phyloP scores from a whole-genome alignment of 2,329 filamentous ascomycete genomes.

The Scedosporium minutisporum region DNA sequence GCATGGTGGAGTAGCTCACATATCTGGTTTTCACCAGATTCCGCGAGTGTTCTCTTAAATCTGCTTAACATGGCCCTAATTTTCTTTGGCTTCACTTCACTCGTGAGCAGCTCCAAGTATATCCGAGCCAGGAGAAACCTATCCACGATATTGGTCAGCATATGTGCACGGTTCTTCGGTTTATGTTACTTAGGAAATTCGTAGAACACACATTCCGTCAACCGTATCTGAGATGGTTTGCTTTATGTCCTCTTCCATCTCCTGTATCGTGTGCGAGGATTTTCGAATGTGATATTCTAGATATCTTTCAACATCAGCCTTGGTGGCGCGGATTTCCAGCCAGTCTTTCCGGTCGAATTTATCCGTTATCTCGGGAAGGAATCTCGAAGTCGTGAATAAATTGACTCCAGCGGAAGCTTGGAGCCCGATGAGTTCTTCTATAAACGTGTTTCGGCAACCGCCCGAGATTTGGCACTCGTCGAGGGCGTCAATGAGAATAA shows the following conservation, averaged over 20 bases:
- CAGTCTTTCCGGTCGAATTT: background rate
- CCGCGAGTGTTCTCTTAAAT: slow-evolving; percentile 20
- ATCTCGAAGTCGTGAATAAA: background rate
- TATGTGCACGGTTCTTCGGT: background rate
- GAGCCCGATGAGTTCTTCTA: background rate
- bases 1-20: slow-evolving; percentile 11
- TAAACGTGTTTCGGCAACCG: background rate
- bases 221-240: slow-evolving; percentile 2
- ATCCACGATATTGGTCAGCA: background rate
- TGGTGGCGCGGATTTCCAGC: slow-evolving; percentile 8
- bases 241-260: slow-evolving; percentile 10
- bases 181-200: background rate
- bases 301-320: slow-evolving; percentile 10
- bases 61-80: slow-evolving; percentile 15
- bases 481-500: slow-evolving; percentile 3
- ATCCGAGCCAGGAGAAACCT: slow-evolving; percentile 7
- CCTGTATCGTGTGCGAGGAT: background rate
- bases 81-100: slow-evolving; percentile 17
- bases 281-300: slow-evolving; percentile 1
- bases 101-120: slow-evolving; percentile 11
- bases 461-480: slow-evolving; percentile 13
- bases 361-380: slow-evolving; percentile 7
- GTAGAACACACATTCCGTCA: slow-evolving; percentile 5
- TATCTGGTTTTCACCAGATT: slow-evolving; percentile 20
- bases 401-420: background rate